Evolutionary conservation across 495 filamentous ascomycete species (phyloP).

Genomic region (Diplogelasinospora grovesii): DNA sequence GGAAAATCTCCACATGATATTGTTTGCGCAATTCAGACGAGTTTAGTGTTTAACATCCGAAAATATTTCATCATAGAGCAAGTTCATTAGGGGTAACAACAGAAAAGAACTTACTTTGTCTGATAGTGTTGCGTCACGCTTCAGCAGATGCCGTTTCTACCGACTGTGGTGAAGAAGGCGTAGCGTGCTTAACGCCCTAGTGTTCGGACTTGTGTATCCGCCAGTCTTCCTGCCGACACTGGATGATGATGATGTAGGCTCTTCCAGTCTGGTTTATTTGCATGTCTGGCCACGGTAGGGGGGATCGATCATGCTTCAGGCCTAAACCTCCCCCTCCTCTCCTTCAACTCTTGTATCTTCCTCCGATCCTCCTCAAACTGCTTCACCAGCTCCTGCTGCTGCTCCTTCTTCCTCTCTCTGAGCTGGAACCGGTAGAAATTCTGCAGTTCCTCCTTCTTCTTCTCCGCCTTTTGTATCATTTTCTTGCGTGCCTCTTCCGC

Average conservation of each 20-base stretch:
- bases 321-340: slow-evolving; percentile 52
- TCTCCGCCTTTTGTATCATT: slow-evolving; percentile 64
- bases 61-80: too few species aligned
- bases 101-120: too few species aligned
- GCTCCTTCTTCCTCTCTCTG: slow-evolving; percentile 80
- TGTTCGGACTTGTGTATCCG: background rate
- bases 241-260: background rate
- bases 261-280: too few species aligned
- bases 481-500: slow-evolving; percentile 63
- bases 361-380: slow-evolving; percentile 59
- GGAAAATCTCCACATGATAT: too few species aligned
- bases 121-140: too few species aligned
- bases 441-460: slow-evolving; percentile 56
- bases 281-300: background rate
- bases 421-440: slow-evolving; percentile 95
- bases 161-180: too few species aligned
- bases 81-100: too few species aligned
- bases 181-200: background rate
- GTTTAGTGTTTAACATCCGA: too few species aligned
- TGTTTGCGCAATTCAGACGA: too few species aligned
- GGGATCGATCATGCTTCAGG: slow-evolving; percentile 37
- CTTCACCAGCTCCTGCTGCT: slow-evolving; percentile 60
- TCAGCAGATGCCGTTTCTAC: too few species aligned
- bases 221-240: background rate
- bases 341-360: slow-evolving; percentile 54